Conservation (phyloP, 2,329 filamentous ascomycete species). For the Thelonectria rubi region DNA sequence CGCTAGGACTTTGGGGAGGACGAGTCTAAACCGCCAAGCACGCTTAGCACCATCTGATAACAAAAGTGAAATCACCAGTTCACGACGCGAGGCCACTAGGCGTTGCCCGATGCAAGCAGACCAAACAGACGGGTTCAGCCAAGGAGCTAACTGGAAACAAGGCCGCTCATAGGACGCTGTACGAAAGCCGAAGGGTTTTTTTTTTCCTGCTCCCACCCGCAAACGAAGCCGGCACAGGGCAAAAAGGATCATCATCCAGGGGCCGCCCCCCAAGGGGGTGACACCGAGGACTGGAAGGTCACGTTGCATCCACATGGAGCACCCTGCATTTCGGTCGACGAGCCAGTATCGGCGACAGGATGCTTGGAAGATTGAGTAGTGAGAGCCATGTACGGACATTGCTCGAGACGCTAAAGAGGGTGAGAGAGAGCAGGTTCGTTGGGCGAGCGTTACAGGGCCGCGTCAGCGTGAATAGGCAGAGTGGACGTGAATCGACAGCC, state of each 20-base stretch:
- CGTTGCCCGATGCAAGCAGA: not conserved
- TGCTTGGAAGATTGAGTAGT: not conserved
- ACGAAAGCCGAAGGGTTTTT: constrained; percentile 7
- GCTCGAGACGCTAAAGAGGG: not conserved
- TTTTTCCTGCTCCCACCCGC: too few relatives aligned
- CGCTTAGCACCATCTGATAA: constrained; percentile 18
- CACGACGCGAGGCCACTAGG: not conserved
- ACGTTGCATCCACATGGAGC: constrained; percentile 19
- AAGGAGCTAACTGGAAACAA: not conserved
- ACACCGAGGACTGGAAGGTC: too few relatives aligned
- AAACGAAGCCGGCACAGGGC: constrained; percentile 8
- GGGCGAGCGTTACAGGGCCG: too few relatives aligned
- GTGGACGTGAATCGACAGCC: too few relatives aligned
- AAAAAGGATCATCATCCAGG: not conserved
- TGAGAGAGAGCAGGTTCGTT: not conserved
- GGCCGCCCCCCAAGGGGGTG: not conserved
- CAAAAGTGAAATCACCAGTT: not conserved
- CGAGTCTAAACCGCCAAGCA: not conserved
- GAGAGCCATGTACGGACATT: not conserved
- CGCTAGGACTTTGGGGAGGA: not conserved
- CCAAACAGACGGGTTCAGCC: not conserved
- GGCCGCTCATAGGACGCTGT: constrained; percentile 10
- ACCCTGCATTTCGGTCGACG: constrained; percentile 14
- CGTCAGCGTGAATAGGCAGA: too few relatives aligned
- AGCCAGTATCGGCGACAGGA: constrained; percentile 5